Evolutionary conservation across 495 filamentous ascomycete genomes (phyloP), one percentile per base, ranked within the genome.

Genomic region (Cercophora samala): DNA sequence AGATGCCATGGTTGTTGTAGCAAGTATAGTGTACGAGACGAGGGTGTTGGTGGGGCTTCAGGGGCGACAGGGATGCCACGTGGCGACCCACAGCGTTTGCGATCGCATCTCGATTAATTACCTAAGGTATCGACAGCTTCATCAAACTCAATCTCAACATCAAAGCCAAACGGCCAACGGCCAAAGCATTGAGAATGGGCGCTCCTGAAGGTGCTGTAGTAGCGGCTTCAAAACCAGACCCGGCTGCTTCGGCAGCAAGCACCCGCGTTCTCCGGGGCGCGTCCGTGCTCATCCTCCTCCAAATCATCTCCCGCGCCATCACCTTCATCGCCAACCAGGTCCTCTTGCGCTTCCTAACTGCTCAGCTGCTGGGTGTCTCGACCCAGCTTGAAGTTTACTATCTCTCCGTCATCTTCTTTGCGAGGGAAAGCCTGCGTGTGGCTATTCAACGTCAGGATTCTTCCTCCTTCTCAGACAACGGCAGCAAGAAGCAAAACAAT

Each of bases 301-400:
- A 97, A 76, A 80, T 98, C 70, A 79, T 80, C 46, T 97, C 93
- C 17, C 89, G 94, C 60, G 86, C 89, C 54, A 80, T 97, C 67
- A 97, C 95, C 25, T 99, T 99, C 77, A 76, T 86, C 56, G 88
- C 93, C 64, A 98, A 98, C 81, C 93, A 98, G 76, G 63, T 95
- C 59, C 87, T 97, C 13, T 82, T 99, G 4, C 92, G 93, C 51
- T 92, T 88, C 72, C 80, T 98, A 22, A 94, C 93, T 0, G 93
- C 95, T 0, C 84, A 89, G 54, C 82, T 93, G 0, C 83, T 98
- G 1, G 95, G 93, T 4, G 83, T 95, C 26, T 90, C 93, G 1
- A 87, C 92, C 3, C 96, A 97, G 74, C 85, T 98, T 4, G 95
- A 99, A 67, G 86, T 98, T 1, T 97, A 91, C 76, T 91, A 91